Conservation (phyloP, 2,329 filamentous ascomycete genomes). For the Tolypocladium ophioglossoides region DNA sequence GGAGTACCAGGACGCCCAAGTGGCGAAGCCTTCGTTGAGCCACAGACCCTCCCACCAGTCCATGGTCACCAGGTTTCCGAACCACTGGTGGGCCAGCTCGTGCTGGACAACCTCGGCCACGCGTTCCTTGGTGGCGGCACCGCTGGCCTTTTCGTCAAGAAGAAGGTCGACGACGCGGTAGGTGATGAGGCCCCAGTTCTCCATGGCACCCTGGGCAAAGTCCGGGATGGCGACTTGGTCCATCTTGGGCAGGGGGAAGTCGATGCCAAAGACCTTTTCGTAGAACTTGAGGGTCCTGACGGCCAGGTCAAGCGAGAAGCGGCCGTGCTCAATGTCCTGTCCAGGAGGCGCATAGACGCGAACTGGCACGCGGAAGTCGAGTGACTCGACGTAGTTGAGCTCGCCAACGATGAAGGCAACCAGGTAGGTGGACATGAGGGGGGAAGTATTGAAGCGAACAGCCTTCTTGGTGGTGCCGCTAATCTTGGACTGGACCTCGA, state of each 20-base stretch:
- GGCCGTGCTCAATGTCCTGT: conserved; percentile 80
- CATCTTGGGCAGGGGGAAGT: conserved; percentile 39
- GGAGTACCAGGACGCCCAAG: conserved; percentile 49
- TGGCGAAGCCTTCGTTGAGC: conserved; percentile 87
- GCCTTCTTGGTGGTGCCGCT: conserved; percentile 51
- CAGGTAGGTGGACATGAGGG: conserved; percentile 92
- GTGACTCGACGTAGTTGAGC: conserved; percentile 87
- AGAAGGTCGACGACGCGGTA: conserved; percentile 79
- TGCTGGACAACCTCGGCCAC: conserved; percentile 95
- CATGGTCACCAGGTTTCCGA: conserved; percentile 95
- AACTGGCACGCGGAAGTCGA: conserved; percentile 81
- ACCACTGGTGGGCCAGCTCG: conserved; percentile 96
- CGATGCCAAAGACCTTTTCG: conserved; percentile 66
- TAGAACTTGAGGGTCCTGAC: conserved; percentile 89
- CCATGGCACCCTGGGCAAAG: conserved; percentile 93
- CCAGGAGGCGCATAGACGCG: conserved; percentile 90
- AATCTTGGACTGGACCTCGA: conserved; percentile 39
- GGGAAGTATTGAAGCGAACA: conserved; percentile 85
- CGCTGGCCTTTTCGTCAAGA: conserved; percentile 83
- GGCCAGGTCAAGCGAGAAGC: conserved; percentile 82
- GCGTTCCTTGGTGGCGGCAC: conserved; percentile 81
- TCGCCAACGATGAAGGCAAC: conserved; percentile 90
- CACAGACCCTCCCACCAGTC: conserved; percentile 97
- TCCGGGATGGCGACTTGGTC: conserved; percentile 86
- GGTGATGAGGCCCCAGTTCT: conserved; percentile 95